Conservation (phyloP, 2,329 filamentous ascomycete genomes). For the Emmonsiellopsis sp. region DNA sequence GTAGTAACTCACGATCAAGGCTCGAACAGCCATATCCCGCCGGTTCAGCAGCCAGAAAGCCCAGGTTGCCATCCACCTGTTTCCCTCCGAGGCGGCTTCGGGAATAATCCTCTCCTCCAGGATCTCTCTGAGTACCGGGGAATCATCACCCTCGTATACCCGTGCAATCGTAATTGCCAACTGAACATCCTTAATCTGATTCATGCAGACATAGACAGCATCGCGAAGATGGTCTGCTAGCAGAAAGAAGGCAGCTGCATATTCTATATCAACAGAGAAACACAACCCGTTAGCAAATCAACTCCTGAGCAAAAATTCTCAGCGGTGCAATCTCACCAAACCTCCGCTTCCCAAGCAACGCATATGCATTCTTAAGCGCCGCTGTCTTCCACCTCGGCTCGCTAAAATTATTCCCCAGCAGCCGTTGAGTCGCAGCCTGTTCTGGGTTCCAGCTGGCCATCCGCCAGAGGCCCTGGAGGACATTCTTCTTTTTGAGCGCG, state of each 20-base stretch:
- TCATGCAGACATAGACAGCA: conserved; percentile 76
- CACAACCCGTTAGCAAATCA: conserved; percentile 6
- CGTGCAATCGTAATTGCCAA: conserved; percentile 80
- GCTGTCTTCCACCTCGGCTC: conserved; percentile 80
- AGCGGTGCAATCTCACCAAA: conserved; percentile 51
- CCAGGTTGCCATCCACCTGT: conserved; percentile 93
- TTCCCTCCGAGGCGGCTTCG: conserved; percentile 67
- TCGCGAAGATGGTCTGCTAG: conserved; percentile 76
- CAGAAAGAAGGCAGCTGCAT: conserved; percentile 92
- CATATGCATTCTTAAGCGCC: conserved; percentile 93
- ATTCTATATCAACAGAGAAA: conserved; percentile 46
- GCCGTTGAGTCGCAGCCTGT: conserved; percentile 65
- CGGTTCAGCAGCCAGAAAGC: conserved; percentile 84
- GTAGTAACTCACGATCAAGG: conserved; percentile 57
- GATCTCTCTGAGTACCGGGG: conserved; percentile 61
- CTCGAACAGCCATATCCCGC: conserved; percentile 73
- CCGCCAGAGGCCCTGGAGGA: conserved; percentile 85
- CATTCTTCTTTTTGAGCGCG: conserved; percentile 79
- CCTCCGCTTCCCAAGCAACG: conserved; percentile 77
- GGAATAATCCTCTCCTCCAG: conserved; percentile 71
- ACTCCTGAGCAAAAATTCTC: background rate
- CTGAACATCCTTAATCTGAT: conserved; percentile 79
- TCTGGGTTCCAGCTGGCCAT: conserved; percentile 88
- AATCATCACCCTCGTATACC: conserved; percentile 78
- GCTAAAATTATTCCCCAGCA: conserved; percentile 84